Evolutionary conservation across 2,329 filamentous ascomycete species (phyloP), one percentile per base, ranked within the genome.

Genomic region (Pseudopithomyces chartarum): DNA sequence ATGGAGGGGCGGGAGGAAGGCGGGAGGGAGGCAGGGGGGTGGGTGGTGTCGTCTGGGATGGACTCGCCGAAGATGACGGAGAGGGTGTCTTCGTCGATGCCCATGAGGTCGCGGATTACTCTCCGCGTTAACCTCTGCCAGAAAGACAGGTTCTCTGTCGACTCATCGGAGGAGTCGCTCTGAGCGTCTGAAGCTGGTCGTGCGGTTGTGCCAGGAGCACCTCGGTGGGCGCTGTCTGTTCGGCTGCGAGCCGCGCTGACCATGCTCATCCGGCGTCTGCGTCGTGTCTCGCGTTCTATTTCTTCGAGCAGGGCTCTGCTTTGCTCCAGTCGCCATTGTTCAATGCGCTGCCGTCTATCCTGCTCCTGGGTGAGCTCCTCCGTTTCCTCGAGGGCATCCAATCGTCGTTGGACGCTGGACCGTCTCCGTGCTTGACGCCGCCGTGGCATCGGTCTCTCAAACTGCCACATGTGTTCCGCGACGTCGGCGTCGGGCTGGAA

Each of bases 261-360:
- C 64, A 86, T 80, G 7, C 86, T 88, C 73, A 86, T 84, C 32
- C 88, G 83, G 56, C 90, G 85, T 56, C 90, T 83, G 44, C 80
- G 68, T 54, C 86, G 82, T 3, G 92, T 96, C 76, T 97, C 92
- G 59, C 86, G 89, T 75, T 96, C 90, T 46, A 98, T 93, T 76
- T 97, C 92, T 54, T 96, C 90, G 33, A 97, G 75, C 26, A 99
- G 80, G 11, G 91, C 87, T 56, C 86, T 86, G 74, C 92, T 97
- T 73, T 99, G 93, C 69, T 98, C 94, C 69, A 96, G 78, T 54
- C 93, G 86, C 95, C 95, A 99, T 50, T 86, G 85, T 76, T 98
- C 94, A 70, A 99, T 96, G 58, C 94, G 85, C 65, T 88, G 86
- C 71, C 88, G 90, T 70, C 90, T 88, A 64, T 97, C 92, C 39